These are phyloP conservation scores for Dicorynia guianensis DNA, from an alignment of 306 rosid genomes.

Conservation along the genomic window DNA sequence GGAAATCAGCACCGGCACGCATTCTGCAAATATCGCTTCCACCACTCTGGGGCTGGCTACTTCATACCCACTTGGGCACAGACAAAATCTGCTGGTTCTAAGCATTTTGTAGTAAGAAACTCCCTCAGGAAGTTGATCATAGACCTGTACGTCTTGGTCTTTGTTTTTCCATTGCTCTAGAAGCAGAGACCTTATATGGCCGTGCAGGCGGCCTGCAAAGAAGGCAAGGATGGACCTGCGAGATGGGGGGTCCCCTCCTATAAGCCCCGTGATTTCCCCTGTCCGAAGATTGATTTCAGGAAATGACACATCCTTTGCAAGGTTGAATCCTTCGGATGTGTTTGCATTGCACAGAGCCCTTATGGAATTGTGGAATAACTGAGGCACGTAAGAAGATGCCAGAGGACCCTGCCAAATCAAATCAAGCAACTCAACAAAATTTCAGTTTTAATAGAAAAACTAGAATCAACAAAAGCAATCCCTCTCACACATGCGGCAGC, in stretches of 20 bases:
- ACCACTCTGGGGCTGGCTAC: constrained; percentile 68
- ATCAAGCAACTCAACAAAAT: not conserved
- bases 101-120: constrained; percentile 39
- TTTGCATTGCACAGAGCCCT: constrained; percentile 76
- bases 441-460: not conserved
- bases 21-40: constrained; percentile 69
- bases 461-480: not conserved
- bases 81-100: constrained; percentile 44
- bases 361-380: constrained; percentile 56
- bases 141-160: constrained; percentile 47
- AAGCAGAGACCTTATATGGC: constrained; percentile 58
- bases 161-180: constrained; percentile 51
- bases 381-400: constrained; percentile 51
- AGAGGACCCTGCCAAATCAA: constrained; percentile 51
- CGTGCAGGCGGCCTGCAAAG: constrained; percentile 65
- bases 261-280: constrained; percentile 35
- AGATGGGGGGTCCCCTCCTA: constrained; percentile 54
- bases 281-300: constrained; percentile 58
- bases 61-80: constrained; percentile 68
- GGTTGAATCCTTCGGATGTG: constrained; percentile 68
- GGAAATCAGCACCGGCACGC: constrained; percentile 48
- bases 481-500: not conserved
- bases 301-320: constrained; percentile 60
- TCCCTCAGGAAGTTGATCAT: constrained; percentile 29
- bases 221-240: constrained; percentile 62